A percentile compares a stretch with the other conserved stretches of the same genome.
These are phyloP conservation scores for Hymenoscyphus occultus DNA, from an alignment of 2,329 filamentous ascomycete species.

Conservation along the genomic window DNA sequence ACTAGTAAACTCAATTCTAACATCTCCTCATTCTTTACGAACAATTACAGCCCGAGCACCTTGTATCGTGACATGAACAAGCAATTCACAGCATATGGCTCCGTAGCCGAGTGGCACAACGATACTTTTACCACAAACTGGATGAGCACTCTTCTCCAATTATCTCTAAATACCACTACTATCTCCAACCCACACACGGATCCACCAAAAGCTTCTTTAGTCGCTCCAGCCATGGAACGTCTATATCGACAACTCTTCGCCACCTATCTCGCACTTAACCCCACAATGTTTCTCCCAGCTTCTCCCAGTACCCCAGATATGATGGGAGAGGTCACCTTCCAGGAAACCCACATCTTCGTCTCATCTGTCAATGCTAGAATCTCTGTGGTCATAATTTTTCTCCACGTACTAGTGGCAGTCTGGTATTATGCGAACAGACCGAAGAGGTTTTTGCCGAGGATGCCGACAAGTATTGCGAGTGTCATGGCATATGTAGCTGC, in stretches of 20 bases:
- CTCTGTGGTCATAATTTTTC: conserved; percentile 41
- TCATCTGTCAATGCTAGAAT: conserved; percentile 46
- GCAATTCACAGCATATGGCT: too few relatives aligned
- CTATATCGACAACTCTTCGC: conserved; percentile 43
- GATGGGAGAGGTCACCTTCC: conserved; percentile 6
- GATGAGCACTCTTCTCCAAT: conserved; percentile 46
- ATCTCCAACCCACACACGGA: conserved; percentile 37
- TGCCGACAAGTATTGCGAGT: conserved; percentile 51
- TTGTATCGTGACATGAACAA: conserved; percentile 12
- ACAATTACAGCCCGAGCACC: not conserved
- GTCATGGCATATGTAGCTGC: conserved; percentile 48
- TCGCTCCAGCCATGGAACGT: conserved; percentile 27
- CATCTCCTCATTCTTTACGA: conserved; percentile 12
- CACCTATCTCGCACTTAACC: conserved; percentile 44
- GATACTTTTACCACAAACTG: conserved; percentile 44
- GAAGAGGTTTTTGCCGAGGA: conserved; percentile 44
- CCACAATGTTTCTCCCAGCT: conserved; percentile 38
- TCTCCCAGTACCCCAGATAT: not conserved
- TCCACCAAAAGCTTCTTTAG: conserved; percentile 35
- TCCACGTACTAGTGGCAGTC: conserved; percentile 44
- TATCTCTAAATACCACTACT: conserved; percentile 33
- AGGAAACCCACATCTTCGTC: conserved; percentile 48
- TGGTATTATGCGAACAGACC: conserved; percentile 44
- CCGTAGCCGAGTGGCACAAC: conserved; percentile 44
- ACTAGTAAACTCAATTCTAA: conserved; percentile 8